These are phyloP conservation scores for Acanthamoeba polyphaga DNA, from an alignment of 208 protist genomes.

Conservation along the genomic window DNA sequence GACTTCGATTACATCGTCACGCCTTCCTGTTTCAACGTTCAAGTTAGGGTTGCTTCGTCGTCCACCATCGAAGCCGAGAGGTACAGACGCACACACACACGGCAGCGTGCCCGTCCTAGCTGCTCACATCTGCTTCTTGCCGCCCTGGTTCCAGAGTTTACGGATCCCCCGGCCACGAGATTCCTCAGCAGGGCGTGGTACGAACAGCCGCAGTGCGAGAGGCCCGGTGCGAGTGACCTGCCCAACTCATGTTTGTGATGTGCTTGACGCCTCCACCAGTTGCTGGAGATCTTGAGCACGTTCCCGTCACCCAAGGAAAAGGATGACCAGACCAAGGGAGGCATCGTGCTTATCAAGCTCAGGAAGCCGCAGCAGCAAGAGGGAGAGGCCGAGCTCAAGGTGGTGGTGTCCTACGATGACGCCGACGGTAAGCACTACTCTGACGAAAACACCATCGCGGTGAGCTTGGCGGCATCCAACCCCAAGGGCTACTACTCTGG, in stretches of 20 bases:
- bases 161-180: conserved; percentile 2
- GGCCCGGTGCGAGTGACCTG: too few relatives aligned
- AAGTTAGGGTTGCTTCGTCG: neutral
- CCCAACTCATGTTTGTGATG: too few relatives aligned
- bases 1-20: conserved; percentile 23
- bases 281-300: neutral
- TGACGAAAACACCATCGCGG: neutral
- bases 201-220: neutral
- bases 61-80: neutral
- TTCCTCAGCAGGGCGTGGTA: neutral
- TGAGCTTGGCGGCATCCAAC: neutral
- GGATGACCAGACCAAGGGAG: neutral
- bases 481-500: neutral
- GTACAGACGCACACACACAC: neutral
- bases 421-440: neutral
- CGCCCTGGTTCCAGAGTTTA: neutral
- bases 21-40: neutral
- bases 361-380: neutral
- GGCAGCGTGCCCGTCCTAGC: neutral
- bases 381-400: neutral
- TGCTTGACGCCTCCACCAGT: neutral
- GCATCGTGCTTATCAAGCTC: neutral
- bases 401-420: conserved; percentile 3
- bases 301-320: neutral
- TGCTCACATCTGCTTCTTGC: neutral